Percentiles rank a stretch among this genome's conserved stretches.
Evolutionary conservation across 805 yeast genomes (phyloP).

Genomic region (Starmerella bacillaris): DNA sequence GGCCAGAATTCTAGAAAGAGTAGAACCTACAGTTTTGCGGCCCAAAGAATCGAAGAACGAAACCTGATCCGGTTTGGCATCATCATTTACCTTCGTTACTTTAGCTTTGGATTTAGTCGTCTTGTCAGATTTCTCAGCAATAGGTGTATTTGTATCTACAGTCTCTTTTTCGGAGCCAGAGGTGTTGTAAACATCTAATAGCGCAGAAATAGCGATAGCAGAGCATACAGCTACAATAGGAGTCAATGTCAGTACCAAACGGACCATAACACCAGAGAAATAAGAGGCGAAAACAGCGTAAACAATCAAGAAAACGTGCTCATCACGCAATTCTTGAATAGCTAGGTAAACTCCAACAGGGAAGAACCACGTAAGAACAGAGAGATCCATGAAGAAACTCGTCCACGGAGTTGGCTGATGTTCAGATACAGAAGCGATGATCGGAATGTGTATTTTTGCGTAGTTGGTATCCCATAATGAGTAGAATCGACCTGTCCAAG

Average conservation of each 20-base stretch:
- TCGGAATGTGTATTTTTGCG: slow-evolving; percentile 95
- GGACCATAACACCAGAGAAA: slow-evolving; percentile 98
- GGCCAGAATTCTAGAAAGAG: slow-evolving; percentile 45
- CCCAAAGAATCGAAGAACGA: slow-evolving; percentile 15
- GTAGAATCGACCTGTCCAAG: slow-evolving; percentile 99
- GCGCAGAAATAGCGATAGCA: slow-evolving; percentile 70
- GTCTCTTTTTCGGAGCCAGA: slow-evolving; percentile 4
- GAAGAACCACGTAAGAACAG: slow-evolving; percentile 88
- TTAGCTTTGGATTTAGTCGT: slow-evolving; percentile 7
- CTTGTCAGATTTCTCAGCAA: background rate
- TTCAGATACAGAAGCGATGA: slow-evolving; percentile 95
- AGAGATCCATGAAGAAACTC: slow-evolving; percentile 85
- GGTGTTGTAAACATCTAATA: slow-evolving; percentile 53
- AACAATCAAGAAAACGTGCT: slow-evolving; percentile 80
- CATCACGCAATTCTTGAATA: slow-evolving; percentile 76
- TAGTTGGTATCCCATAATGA: slow-evolving; percentile 96
- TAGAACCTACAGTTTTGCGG: slow-evolving; percentile 8
- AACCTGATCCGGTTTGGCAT: slow-evolving; percentile 3
- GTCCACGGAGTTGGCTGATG: slow-evolving; percentile 99
- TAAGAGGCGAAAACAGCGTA: slow-evolving; percentile 88
- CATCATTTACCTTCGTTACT: too few species aligned
- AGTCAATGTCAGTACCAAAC: slow-evolving; percentile 90
- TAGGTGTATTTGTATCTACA: background rate
- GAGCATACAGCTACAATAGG: slow-evolving; percentile 90
- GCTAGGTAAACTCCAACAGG: slow-evolving; percentile 90